Conservation (phyloP, 2,329 filamentous ascomycete species). For the Ceratocystis cubensis region DNA sequence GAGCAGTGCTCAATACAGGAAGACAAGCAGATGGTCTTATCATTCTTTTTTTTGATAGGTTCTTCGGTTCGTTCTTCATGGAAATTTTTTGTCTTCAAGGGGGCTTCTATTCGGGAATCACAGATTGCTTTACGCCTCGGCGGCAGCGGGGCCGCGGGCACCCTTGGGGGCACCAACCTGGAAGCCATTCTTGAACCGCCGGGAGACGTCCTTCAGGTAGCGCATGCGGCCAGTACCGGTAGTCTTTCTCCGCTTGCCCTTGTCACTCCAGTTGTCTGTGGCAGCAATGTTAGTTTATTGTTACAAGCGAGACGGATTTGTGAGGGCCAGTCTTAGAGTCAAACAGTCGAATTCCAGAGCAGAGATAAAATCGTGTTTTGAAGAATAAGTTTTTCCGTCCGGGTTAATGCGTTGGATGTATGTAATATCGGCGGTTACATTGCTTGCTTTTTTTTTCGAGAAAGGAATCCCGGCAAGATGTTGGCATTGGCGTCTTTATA, state of each 20-base stretch:
- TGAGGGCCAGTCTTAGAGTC: conserved; percentile 2
- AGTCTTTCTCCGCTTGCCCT: conserved; percentile 99
- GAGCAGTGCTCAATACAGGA: conserved; percentile 5
- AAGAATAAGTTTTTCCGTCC: neutral
- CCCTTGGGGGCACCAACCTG: conserved; percentile 78
- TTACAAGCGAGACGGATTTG: neutral
- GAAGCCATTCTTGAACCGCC: conserved; percentile 97
- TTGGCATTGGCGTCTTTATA: neutral
- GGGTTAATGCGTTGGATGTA: neutral
- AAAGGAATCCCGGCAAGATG: neutral
- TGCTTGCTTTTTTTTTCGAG: neutral
- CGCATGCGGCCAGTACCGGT: conserved; percentile 93
- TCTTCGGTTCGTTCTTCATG: conserved; percentile 18
- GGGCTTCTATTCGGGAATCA: conserved; percentile 22
- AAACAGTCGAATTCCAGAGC: conserved; percentile 9
- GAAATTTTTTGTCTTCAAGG: conserved; percentile 24
- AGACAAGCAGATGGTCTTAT: conserved; percentile 12
- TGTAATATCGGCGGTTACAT: neutral
- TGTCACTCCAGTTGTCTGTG: conserved; percentile 98
- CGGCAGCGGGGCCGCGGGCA: conserved; percentile 50
- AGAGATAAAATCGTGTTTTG: neutral
- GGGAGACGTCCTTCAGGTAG: conserved; percentile 82
- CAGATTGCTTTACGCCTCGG: conserved; percentile 28
- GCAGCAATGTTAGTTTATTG: conserved; percentile 11
- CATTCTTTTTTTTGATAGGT: conserved; percentile 19